Evolutionary conservation across 345 rosid genomes (phyloP).

Genomic region (Luvunga scandens): DNA sequence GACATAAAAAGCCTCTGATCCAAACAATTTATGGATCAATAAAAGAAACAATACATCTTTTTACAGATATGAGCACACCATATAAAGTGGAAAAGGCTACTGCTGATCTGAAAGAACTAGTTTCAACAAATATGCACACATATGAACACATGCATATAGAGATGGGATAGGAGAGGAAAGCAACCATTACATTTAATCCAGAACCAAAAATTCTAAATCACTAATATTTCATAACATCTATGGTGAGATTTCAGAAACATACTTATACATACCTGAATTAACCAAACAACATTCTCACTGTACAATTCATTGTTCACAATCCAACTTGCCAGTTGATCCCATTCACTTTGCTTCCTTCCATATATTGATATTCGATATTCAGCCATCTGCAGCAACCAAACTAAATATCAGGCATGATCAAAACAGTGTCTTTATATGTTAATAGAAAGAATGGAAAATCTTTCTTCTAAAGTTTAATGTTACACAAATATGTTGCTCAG

Average conservation of each 20-base stretch:
- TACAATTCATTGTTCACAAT: constrained; percentile 96
- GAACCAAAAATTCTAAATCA: not conserved
- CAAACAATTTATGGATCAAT: not conserved
- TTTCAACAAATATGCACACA: not conserved
- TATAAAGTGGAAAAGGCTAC: not conserved
- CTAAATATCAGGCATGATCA: constrained; percentile 10
- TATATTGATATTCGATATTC: constrained; percentile 97
- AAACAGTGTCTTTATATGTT: not conserved
- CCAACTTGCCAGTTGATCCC: constrained; percentile 99
- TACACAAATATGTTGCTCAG: not conserved
- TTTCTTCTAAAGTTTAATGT: not conserved
- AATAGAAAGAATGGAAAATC: not conserved
- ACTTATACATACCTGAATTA: constrained; percentile 77
- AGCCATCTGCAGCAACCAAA: constrained; percentile 75
- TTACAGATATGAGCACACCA: not conserved
- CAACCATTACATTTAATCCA: not conserved
- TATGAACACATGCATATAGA: not conserved
- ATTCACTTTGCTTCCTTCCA: constrained; percentile 97
- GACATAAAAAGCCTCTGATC: not conserved
- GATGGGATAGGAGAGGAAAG: not conserved
- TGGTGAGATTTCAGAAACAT: not conserved
- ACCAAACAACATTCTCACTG: constrained; percentile 98
- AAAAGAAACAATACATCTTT: not conserved
- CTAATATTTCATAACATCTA: not conserved
- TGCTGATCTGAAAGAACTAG: not conserved